These are phyloP conservation scores for Eucalyptus erythrocorys DNA, from an alignment of 345 rosid genomes.

Conservation along the genomic window DNA sequence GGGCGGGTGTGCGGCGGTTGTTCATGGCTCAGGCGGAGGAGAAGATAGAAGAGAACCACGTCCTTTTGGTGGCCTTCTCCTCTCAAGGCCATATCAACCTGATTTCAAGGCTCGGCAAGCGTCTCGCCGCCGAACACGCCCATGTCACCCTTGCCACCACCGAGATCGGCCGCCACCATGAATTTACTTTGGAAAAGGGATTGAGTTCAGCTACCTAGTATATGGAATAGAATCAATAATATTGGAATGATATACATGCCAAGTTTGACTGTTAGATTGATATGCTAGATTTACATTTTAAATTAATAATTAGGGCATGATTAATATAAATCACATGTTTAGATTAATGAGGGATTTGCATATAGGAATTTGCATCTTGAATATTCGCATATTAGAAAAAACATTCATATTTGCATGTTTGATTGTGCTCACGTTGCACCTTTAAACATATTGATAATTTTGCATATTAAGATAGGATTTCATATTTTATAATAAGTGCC, in stretches of 20 bases:
- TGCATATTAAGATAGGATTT: neutral
- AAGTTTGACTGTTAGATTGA: too few species aligned
- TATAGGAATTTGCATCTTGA: neutral
- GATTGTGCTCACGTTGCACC: neutral
- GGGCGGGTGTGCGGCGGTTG: neutral
- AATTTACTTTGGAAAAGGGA: too few species aligned
- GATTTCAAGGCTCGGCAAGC: constrained; percentile 14
- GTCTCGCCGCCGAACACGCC: constrained; percentile 13
- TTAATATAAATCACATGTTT: neutral
- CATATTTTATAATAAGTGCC: neutral
- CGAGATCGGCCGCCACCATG: constrained; percentile 3
- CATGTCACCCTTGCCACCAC: constrained; percentile 17
- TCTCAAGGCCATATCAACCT: constrained; percentile 30
- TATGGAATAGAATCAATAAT: too few species aligned
- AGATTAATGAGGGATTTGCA: neutral
- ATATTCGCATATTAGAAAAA: neutral
- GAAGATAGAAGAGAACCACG: neutral
- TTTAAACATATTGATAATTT: neutral
- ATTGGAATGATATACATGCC: too few species aligned
- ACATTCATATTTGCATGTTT: neutral
- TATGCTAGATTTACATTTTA: neutral
- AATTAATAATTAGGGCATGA: neutral
- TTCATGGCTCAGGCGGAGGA: neutral
- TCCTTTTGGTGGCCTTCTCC: constrained; percentile 10
- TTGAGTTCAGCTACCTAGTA: too few species aligned